Conservation (phyloP, 208 protist genomes). For the Crithidia fasciculata region DNA sequence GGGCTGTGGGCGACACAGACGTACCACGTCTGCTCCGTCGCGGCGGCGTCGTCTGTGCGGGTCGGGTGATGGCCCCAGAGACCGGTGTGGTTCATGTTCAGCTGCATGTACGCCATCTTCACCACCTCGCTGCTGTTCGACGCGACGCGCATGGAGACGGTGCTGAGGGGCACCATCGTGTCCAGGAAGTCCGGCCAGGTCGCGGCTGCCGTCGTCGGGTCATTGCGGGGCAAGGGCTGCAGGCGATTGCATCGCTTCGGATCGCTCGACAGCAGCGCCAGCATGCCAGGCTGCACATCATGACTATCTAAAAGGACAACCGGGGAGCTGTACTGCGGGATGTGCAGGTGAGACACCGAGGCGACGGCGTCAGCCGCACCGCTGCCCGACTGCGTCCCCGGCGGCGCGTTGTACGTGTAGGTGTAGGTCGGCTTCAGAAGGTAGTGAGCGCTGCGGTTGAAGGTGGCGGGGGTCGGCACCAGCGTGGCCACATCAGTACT, state of each 20-base stretch:
- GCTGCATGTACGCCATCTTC: conserved; percentile 54
- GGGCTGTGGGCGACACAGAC: conserved; percentile 67
- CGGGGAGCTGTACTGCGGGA: conserved; percentile 67
- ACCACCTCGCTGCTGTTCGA: not conserved
- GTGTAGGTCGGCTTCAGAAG: conserved; percentile 14
- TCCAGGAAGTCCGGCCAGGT: conserved; percentile 39
- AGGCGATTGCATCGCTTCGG: conserved; percentile 37
- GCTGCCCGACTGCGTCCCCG: not conserved
- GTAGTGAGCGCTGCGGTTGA: conserved; percentile 36
- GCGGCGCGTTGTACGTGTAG: not conserved
- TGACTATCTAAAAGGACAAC: conserved; percentile 60
- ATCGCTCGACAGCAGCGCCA: conserved; percentile 52
- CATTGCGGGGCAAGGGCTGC: conserved; percentile 32
- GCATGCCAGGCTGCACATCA: conserved; percentile 60
- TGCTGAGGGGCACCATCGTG: conserved; percentile 70
- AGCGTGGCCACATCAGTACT: conserved; percentile 18
- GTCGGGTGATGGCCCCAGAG: conserved; percentile 55
- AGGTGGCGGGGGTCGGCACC: conserved; percentile 27
- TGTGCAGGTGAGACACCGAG: conserved; percentile 32
- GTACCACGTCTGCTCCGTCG: conserved; percentile 45
- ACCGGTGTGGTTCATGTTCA: conserved; percentile 76
- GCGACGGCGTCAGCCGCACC: not conserved
- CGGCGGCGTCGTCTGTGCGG: conserved; percentile 26
- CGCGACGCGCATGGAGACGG: conserved; percentile 27
- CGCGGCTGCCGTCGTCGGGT: conserved; percentile 21